phyloP scores from a whole-genome alignment of 139 green algal genomes.

The Diplosphaera chodatii region DNA sequence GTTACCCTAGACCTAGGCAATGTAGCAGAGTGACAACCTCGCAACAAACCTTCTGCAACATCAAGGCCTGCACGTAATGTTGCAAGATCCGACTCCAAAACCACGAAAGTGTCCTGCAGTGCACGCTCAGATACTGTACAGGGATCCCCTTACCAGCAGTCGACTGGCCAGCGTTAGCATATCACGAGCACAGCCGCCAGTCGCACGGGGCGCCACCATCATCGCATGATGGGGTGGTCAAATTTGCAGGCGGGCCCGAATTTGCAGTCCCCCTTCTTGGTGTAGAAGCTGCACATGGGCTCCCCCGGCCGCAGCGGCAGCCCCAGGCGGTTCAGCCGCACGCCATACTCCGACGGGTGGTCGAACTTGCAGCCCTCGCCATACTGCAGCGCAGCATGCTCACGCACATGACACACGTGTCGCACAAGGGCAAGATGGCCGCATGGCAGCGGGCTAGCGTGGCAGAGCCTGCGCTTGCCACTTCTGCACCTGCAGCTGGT shows the following conservation, averaged over 20 bases:
- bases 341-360: constrained; percentile 65
- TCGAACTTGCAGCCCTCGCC: constrained; percentile 78
- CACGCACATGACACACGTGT: neutral
- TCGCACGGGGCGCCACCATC: no score
- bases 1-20: no score
- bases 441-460: constrained; percentile 51
- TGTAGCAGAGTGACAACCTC: no score
- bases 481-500: neutral
- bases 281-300: constrained; percentile 76
- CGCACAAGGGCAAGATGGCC: neutral
- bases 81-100: no score
- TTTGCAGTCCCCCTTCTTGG: constrained; percentile 78
- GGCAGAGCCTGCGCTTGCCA: neutral
- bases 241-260: constrained; percentile 91
- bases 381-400: constrained; percentile 43
- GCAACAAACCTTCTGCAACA: no score
- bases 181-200: no score
- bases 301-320: constrained; percentile 63
- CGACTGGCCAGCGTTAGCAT: no score
- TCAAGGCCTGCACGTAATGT: no score
- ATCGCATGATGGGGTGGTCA: constrained; percentile 64
- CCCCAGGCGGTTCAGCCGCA: constrained; percentile 51
- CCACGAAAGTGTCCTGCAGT: no score
- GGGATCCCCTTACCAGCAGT: no score
- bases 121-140: no score